Evolutionary conservation across 2,329 filamentous ascomycete genomes (phyloP), one percentile per base, ranked within the genome.

Genomic region (Microthyrium microscopicum): DNA sequence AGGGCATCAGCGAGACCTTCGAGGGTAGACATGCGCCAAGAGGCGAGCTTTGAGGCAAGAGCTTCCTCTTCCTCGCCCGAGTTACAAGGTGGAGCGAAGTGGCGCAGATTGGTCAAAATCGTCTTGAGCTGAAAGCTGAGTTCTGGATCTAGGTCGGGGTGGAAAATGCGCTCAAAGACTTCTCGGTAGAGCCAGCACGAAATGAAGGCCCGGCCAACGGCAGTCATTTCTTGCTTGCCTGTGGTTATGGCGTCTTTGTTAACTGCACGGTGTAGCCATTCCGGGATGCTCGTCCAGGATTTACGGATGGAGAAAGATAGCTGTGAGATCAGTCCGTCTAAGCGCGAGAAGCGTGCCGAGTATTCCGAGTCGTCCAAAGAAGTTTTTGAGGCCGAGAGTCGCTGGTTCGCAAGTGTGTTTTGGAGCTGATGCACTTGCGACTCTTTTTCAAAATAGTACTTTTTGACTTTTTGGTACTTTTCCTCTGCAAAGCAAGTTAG

Each of bases 391-490:
- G 91, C 79, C 3, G 89, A 89, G 54, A 98, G 76, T 38, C 87
- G 77, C 56, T 95, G 89, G 54, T 93, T 89, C 37, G 89, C 89
- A 34, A 98, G 71, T n/a, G 84, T 89, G 53, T 98, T 95, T 53
- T 98, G 89, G 13, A 98, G 67, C 46, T 89, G 79, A 53, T 94
- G 87, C 17, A 95, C 80, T 55, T 94, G 85, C 13, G 74, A 68
- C 43, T 77, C 79, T 46, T 92, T 77, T 42, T 95, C 89, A 53
- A 95, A 95, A 53, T 94, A 98, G 46, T 94, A 80, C 36, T 84
- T 76, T 62, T 98, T 98, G 37, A 98, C 87, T 51, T 94, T 93
- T 54, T 91, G 91, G 54, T 98, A 98, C 60, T 98, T 98, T 44
- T 73, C 73, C 49, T 89, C 85, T 93, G n/a, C n/a, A n/a, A n/a